phyloP scores from a whole-genome alignment of 1,139 yeast genomes.

The Hanseniaspora sp. region DNA sequence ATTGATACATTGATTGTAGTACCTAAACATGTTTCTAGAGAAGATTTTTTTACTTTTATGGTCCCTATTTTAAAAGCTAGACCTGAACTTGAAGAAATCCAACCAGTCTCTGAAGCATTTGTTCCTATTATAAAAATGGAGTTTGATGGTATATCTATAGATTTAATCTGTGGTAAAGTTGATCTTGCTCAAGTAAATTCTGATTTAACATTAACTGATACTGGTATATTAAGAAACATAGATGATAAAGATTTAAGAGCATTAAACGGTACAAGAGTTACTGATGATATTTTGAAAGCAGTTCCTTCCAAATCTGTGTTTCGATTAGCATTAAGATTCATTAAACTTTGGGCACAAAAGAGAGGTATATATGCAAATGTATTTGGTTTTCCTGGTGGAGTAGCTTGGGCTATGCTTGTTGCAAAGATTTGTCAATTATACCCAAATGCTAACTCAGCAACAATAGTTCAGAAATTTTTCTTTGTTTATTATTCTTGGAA shows the following conservation, averaged over 20 bases:
- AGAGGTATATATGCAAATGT: slow-evolving; percentile 89
- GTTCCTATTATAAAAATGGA: slow-evolving; percentile 89
- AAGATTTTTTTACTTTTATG: slow-evolving; percentile 77
- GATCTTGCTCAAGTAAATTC: slow-evolving; percentile 73
- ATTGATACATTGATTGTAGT: slow-evolving; percentile 91
- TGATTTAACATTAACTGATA: slow-evolving; percentile 66
- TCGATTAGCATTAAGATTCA: slow-evolving; percentile 82
- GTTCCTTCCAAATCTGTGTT: slow-evolving; percentile 92
- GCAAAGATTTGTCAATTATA: slow-evolving; percentile 93
- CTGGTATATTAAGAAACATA: slow-evolving; percentile 67
- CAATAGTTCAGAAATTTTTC: slow-evolving; percentile 78
- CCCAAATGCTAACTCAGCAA: slow-evolving; percentile 92
- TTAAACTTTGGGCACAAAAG: slow-evolving; percentile 93
- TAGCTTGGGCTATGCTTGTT: slow-evolving; percentile 98
- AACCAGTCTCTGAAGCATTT: slow-evolving; percentile 90
- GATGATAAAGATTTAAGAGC: slow-evolving; percentile 87
- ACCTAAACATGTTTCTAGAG: slow-evolving; percentile 88
- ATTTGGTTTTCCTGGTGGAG: slow-evolving; percentile 98
- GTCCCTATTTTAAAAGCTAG: slow-evolving; percentile 53
- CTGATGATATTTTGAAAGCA: slow-evolving; percentile 77
- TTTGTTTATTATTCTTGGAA: slow-evolving; percentile 79
- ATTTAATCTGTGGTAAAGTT: slow-evolving; percentile 70
- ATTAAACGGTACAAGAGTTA: slow-evolving; percentile 90
- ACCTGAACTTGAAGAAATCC: slow-evolving; percentile 76
- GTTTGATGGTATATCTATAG: slow-evolving; percentile 80